Percentiles rank a stretch among this genome's conserved stretches.
phyloP scores from a whole-genome alignment of 768 basidiomycete species.

The Cytidiella melzeri region DNA sequence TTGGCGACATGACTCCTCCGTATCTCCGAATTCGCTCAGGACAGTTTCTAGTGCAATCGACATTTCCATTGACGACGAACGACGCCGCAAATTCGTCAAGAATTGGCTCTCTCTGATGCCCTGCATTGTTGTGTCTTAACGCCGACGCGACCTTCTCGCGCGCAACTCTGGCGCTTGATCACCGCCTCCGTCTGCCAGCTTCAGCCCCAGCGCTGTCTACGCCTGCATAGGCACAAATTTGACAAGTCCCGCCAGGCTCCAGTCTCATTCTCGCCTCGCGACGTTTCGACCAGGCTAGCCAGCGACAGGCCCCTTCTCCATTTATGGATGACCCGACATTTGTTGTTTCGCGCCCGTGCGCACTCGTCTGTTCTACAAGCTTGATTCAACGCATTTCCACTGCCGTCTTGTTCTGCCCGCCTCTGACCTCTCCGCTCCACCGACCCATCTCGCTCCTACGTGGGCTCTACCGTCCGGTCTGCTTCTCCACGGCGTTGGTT shows the following conservation, averaged over 20 bases:
- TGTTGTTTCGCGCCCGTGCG: conserved; percentile 1
- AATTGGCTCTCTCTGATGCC: conserved; percentile 5
- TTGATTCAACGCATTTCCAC: conserved; percentile 8
- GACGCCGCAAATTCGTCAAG: conserved; percentile 13
- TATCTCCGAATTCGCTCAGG: conserved; percentile 8
- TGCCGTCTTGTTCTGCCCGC: conserved; percentile 2
- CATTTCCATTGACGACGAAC: conserved; percentile 25
- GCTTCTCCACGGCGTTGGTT: conserved; percentile 10
- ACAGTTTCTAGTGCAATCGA: conserved; percentile 2
- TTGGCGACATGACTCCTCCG: conserved; percentile 43
- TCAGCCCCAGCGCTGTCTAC: conserved; percentile 15
- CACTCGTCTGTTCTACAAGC: conserved; percentile 5
- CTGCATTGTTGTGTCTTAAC: conserved; percentile 14
- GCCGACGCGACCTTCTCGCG: conserved; percentile 12
- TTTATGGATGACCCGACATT: conserved; percentile 23
- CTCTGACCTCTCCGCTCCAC: conserved; percentile 12
- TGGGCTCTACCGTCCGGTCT: conserved; percentile 14
- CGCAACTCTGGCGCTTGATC: conserved; percentile 37
- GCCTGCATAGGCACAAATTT: conserved; percentile 13
- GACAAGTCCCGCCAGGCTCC: conserved; percentile 24
- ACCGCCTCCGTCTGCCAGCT: conserved; percentile 26
- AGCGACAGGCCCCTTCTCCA: conserved; percentile 10
- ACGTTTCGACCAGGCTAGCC: conserved; percentile 18
- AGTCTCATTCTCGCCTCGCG: conserved; percentile 16
- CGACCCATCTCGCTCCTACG: conserved; percentile 1